A percentile compares a stretch with the other conserved stretches of the same genome.
Evolutionary conservation across 805 yeast genomes (phyloP).

Genomic region (Wickerhamiella spandovensis): DNA sequence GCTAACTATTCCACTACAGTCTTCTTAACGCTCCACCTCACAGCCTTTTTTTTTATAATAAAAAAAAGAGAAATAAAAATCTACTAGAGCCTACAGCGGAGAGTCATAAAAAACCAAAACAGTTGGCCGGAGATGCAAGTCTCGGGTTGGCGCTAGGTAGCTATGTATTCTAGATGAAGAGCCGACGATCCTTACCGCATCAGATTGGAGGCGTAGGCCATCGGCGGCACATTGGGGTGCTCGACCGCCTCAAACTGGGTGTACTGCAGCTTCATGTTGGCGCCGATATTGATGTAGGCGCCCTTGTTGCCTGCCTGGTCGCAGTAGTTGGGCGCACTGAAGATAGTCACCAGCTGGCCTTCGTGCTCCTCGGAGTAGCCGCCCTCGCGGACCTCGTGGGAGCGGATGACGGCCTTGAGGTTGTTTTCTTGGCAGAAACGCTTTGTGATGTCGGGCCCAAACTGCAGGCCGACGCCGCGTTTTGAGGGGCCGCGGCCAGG

Average conservation of each 20-base stretch:
- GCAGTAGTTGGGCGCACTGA: constrained; percentile 96
- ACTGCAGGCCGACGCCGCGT: constrained; percentile 91
- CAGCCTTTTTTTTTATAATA: too few relatives aligned
- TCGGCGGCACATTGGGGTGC: constrained; percentile 86
- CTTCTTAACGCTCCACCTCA: too few relatives aligned
- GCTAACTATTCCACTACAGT: too few relatives aligned
- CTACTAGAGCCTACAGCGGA: too few relatives aligned
- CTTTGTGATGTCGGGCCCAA: constrained; percentile 90
- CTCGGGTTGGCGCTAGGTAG: too few relatives aligned
- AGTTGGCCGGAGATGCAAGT: too few relatives aligned
- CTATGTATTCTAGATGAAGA: too few relatives aligned
- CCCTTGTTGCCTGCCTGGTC: constrained; percentile 86
- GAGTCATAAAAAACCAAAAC: too few relatives aligned
- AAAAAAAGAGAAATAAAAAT: too few relatives aligned
- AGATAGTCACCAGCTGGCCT: constrained; percentile 81
- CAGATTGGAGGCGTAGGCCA: constrained; percentile 59
- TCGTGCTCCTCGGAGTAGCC: constrained; percentile 85
- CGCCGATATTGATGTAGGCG: constrained; percentile 64
- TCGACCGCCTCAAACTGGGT: constrained; percentile 66
- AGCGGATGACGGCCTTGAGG: constrained; percentile 69
- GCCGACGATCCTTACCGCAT: constrained; percentile 20
- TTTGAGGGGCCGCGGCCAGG: constrained; percentile 77
- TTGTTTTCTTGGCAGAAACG: constrained; percentile 59
- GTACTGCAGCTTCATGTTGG: constrained; percentile 37
- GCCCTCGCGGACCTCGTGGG: constrained; percentile 89